phyloP scores from a whole-genome alignment of 495 filamentous ascomycete species.

The Penicillium tannophilum region DNA sequence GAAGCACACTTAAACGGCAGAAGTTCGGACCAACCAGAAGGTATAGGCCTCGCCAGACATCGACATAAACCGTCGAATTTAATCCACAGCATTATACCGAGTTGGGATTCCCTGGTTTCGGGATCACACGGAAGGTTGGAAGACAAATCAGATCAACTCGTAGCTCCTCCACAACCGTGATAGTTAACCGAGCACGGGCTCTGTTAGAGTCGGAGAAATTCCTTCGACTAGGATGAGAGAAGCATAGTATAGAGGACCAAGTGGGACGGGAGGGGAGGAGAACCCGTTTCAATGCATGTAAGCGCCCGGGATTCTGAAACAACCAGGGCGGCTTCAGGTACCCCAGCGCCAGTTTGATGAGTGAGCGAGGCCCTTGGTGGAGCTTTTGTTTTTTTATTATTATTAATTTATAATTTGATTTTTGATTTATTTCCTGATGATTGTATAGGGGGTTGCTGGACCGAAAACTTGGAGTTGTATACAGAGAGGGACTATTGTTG shows the following conservation, averaged over 20 bases:
- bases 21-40: conserved; percentile 9
- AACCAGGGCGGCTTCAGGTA: conserved; percentile 35
- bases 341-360: conserved; percentile 38
- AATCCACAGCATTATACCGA: neutral
- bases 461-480: no score
- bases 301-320: conserved; percentile 40
- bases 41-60: neutral
- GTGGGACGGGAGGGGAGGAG: conserved; percentile 5
- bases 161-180: conserved; percentile 5
- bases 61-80: no score
- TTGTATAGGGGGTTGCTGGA: no score
- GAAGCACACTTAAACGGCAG: conserved; percentile 10
- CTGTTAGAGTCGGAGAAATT: conserved; percentile 23
- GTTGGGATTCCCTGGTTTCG: neutral
- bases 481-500: no score
- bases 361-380: conserved; percentile 8
- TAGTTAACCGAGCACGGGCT: neutral
- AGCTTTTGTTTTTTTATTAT: neutral
- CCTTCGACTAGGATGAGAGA: neutral
- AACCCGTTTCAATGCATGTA: conserved; percentile 32
- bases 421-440: no score
- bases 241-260: conserved; percentile 5
- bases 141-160: neutral
- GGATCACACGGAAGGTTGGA: neutral
- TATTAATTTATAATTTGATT: neutral